Base-by-base conservation (phyloP, 1,284 basidiomycete genomes). In the Tilletia indica region DNA sequence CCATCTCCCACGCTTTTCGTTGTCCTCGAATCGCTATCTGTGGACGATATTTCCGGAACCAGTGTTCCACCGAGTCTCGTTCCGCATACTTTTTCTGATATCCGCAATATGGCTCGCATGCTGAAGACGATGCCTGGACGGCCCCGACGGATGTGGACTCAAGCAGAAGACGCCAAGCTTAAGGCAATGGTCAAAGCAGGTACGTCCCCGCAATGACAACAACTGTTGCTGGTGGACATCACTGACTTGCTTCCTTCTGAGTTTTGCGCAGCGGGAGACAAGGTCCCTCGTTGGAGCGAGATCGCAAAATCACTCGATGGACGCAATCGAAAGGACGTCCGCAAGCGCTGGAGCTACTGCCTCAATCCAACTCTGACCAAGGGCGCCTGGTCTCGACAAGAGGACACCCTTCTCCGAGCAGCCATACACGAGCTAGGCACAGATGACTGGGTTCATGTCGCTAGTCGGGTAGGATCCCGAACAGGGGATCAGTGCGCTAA, bases 401-500 rank as follows among this genome's bases (percentile, higher is more conserved):
- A 64, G 36, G 61, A 64, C 36, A 14, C 38, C 12, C 61, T 64
- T 14, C 61, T 64, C 16, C 61, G 61, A 14, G 61, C 61, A 4
- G 61, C 61, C 36, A 34, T 64, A 3, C 8, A 42, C 16, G 61
- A 64, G 31, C 34, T 64, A 14, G 61, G 61, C 61, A 64, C 61
- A 34, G 61, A 64, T 16, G 61, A 64, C 31, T 64, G 61, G 61
- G 61, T 64, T 0, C 61, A 64, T 42, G 61, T 64, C 61, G 61
- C 61, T 16, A 64, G 61, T 42, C 61, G 61, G 21, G 38, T 64
- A 14, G 61, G 61, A 34, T 64, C 61, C 12, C 34, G 61, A 4
- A 64, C 61, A 5, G 61, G 61, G 3, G 61, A 64, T 36, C 61
- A 64, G 38, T 64, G 61, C 61, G 61, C 61, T 36, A 64, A 64